A percentile compares a stretch with the other conserved stretches of the same genome.
These are phyloP conservation scores for Ceratocystis ficicola DNA, from an alignment of 2,329 filamentous ascomycete genomes.

Conservation along the genomic window DNA sequence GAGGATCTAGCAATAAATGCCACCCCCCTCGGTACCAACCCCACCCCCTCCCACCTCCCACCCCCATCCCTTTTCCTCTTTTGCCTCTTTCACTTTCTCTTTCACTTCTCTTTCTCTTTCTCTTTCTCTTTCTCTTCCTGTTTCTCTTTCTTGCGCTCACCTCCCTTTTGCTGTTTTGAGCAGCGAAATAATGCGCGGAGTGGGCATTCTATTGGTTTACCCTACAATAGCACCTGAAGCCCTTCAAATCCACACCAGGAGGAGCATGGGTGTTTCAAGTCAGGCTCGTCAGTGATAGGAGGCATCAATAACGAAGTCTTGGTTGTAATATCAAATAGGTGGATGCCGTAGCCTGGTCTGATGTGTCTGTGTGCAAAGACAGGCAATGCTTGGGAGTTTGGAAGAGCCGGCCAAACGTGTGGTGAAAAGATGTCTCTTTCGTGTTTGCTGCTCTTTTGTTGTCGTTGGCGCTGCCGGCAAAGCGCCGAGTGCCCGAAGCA, in stretches of 20 bases:
- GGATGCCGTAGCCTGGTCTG: not conserved
- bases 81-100: too few species aligned
- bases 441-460: not conserved
- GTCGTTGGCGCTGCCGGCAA: not conserved
- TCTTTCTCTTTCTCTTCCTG: too few species aligned
- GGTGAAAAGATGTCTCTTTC: not conserved
- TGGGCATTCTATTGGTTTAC: not conserved
- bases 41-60: not conserved
- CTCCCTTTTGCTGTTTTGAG: not conserved
- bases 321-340: not conserved
- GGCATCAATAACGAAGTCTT: not conserved
- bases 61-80: too few species aligned
- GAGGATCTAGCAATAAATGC: not conserved
- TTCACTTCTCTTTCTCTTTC: too few species aligned
- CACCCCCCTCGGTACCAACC: not conserved
- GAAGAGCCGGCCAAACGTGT: not conserved
- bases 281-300: not conserved
- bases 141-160: too few species aligned
- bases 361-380: not conserved
- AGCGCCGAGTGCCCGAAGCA: not conserved
- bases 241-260: not conserved
- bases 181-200: not conserved
- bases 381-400: not conserved
- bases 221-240: not conserved
- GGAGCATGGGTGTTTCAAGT: not conserved